phyloP scores from a whole-genome alignment of 129 eudicot genomes.

The carrot (Daucus carota) region DH1_v3.0 NC_030388.2:26294501-26295000 shows the following conservation, averaged over 20 bases:
- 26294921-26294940: slow-evolving; percentile 69
- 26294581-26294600: slow-evolving; percentile 29
- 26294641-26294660: not conserved
- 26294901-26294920: slow-evolving; percentile 92
- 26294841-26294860: slow-evolving; percentile 68
- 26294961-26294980: slow-evolving; percentile 3
- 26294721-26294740: slow-evolving; percentile 72
- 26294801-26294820: slow-evolving; percentile 41
- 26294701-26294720: slow-evolving; percentile 73
- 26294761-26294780: slow-evolving; percentile 18
- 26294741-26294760: slow-evolving; percentile 55
- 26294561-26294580: slow-evolving; percentile 20
- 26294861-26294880: slow-evolving; percentile 68
- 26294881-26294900: slow-evolving; percentile 85
- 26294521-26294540: not conserved
- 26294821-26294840: slow-evolving; percentile 58
- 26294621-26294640: slow-evolving; percentile 8
- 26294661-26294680: not conserved
- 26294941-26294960: slow-evolving; percentile 24
- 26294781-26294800: slow-evolving; percentile 12
- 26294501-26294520: not conserved
- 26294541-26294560: slow-evolving; percentile 24
- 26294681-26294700: slow-evolving; percentile 32
- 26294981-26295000: slow-evolving; percentile 7
- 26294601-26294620: slow-evolving; percentile 7